A percentile compares a stretch with the other conserved stretches of the same genome.
Conservation (phyloP, 768 basidiomycete species). For the Fibroporia radiculosa region DNA sequence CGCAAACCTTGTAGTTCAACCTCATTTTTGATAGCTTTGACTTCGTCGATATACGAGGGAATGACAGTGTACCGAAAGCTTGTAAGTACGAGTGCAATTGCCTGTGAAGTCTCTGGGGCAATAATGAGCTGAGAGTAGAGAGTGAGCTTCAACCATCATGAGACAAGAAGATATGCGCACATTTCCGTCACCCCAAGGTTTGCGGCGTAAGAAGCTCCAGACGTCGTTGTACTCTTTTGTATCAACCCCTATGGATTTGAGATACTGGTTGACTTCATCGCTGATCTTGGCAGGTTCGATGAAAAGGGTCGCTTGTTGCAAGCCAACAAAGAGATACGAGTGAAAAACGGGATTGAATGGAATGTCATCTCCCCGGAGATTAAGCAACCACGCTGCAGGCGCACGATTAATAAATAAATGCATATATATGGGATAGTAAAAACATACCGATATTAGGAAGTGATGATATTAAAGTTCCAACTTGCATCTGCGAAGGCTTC, state of each 20-base stretch:
- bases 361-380: slow-evolving; percentile 84
- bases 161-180: slow-evolving; percentile 27
- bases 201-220: slow-evolving; percentile 68
- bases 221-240: slow-evolving; percentile 66
- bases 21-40: slow-evolving; percentile 86
- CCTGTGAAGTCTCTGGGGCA: slow-evolving; percentile 68
- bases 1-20: slow-evolving; percentile 78
- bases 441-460: slow-evolving; percentile 61
- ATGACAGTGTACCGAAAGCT: slow-evolving; percentile 72
- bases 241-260: slow-evolving; percentile 48
- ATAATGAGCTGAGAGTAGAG: slow-evolving; percentile 46
- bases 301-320: slow-evolving; percentile 62
- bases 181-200: slow-evolving; percentile 78
- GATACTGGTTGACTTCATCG: slow-evolving; percentile 48
- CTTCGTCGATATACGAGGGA: slow-evolving; percentile 62
- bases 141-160: slow-evolving; percentile 11
- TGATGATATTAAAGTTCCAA: slow-evolving; percentile 60
- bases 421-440: neutral
- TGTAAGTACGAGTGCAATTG: slow-evolving; percentile 79
- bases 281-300: slow-evolving; percentile 62
- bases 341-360: slow-evolving; percentile 92
- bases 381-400: slow-evolving; percentile 69
- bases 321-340: slow-evolving; percentile 71
- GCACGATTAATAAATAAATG: neutral
- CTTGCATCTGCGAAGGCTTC: slow-evolving; percentile 53